Percentiles rank a stretch among this genome's conserved stretches.
Conservation (phyloP, 257 asterid species). For the Anisodus acutangulus region DNA sequence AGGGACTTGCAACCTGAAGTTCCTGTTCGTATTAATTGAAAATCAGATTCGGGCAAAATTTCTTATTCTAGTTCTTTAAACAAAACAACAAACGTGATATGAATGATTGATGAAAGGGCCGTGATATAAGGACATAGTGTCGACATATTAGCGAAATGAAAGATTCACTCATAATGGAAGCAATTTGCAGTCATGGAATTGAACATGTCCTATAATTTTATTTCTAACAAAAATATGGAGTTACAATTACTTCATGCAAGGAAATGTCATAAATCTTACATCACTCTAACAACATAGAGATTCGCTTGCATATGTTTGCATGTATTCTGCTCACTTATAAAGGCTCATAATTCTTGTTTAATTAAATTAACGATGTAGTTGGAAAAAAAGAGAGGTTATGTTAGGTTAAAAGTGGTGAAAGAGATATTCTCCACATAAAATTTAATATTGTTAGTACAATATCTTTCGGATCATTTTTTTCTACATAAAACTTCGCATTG, state of each 20-base stretch:
- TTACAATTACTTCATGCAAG: too few relatives aligned
- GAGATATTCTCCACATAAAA: too few relatives aligned
- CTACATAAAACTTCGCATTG: too few relatives aligned
- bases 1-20: not conserved
- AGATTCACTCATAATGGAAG: not conserved
- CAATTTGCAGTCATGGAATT: not conserved
- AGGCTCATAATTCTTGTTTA: not conserved
- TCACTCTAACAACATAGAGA: not conserved
- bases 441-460: too few relatives aligned
- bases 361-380: not conserved
- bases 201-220: too few relatives aligned
- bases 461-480: too few relatives aligned
- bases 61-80: not conserved
- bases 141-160: not conserved
- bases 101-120: not conserved
- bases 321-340: not conserved
- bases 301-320: not conserved
- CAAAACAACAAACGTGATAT: not conserved
- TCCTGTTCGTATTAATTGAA: not conserved
- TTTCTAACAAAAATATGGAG: not conserved
- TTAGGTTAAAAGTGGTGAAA: too few relatives aligned
- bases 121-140: not conserved
- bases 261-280: not conserved
- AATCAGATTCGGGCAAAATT: not conserved
- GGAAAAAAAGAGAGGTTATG: not conserved